Conservation (phyloP, 768 basidiomycete species). For the Mycena latifolia region DNA sequence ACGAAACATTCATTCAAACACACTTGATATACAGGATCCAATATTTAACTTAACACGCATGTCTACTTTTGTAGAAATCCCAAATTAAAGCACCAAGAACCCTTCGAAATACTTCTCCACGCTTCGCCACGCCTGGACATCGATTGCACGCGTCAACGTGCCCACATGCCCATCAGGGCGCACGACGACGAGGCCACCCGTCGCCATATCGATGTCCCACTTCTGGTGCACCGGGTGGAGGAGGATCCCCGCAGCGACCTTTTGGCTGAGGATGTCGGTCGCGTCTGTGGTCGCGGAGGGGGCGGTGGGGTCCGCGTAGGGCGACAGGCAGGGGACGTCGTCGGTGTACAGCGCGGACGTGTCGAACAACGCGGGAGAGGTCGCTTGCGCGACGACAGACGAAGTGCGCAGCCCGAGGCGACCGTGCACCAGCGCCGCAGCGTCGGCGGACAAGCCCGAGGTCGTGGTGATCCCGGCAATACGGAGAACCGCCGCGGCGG, state of each 20-base stretch:
- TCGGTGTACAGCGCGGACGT: slow-evolving; percentile 14
- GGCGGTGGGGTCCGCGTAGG: not conserved
- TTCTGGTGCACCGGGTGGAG: slow-evolving; percentile 27
- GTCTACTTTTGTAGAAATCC: too few relatives aligned
- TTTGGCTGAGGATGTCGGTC: not conserved
- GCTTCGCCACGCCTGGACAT: not conserved
- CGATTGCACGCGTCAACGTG: not conserved
- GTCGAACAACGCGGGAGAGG: slow-evolving; percentile 1
- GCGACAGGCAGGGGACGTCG: slow-evolving; percentile 14
- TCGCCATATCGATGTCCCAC: slow-evolving; percentile 19
- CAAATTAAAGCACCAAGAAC: slow-evolving; percentile 11
- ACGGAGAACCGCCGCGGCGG: not conserved
- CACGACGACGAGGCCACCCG: slow-evolving; percentile 14
- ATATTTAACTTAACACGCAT: too few relatives aligned
- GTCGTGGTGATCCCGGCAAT: slow-evolving; percentile 10
- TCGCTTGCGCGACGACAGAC: not conserved
- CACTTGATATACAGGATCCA: too few relatives aligned
- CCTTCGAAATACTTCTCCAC: slow-evolving; percentile 25
- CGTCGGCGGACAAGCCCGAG: slow-evolving; percentile 12
- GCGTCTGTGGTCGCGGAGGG: not conserved
- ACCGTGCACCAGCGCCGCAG: not conserved
- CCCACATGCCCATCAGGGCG: slow-evolving; percentile 26
- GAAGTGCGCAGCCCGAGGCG: not conserved
- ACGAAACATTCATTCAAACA: too few relatives aligned
- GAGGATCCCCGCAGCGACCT: slow-evolving; percentile 16